Percentiles rank a stretch among this genome's conserved stretches.
phyloP scores from a whole-genome alignment of 2,329 filamentous ascomycete species.

The Pseudocercospora cruenta region DNA sequence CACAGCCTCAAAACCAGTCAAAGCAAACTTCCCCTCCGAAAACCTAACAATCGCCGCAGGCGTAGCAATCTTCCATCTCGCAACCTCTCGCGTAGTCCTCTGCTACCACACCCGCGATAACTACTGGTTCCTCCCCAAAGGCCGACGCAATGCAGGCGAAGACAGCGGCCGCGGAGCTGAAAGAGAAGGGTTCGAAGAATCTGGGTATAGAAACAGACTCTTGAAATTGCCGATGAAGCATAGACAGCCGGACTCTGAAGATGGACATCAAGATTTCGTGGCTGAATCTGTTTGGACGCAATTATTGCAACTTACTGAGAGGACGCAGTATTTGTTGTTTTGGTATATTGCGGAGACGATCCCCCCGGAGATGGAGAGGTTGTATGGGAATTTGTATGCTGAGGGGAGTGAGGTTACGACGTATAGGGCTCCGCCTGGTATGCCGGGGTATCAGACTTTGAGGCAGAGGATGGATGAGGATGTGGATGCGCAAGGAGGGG shows the following conservation, averaged over 20 bases:
- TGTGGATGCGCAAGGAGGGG: constrained; percentile 41
- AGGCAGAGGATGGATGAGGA: constrained; percentile 46
- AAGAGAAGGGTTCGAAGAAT: constrained; percentile 56
- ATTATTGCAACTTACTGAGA: constrained; percentile 43
- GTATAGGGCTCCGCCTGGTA: background rate
- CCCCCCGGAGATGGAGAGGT: constrained; percentile 37
- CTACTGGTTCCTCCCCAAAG: constrained; percentile 56
- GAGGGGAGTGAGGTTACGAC: background rate
- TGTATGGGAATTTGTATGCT: constrained; percentile 7
- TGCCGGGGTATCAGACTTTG: constrained; percentile 37
- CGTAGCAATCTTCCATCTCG: constrained; percentile 56
- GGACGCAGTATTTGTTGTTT: constrained; percentile 48
- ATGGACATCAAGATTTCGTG: constrained; percentile 40
- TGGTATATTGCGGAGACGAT: constrained; percentile 55
- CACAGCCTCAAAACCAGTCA: constrained; percentile 27
- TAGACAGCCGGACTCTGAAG: constrained; percentile 42
- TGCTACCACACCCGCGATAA: constrained; percentile 48
- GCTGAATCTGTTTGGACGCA: constrained; percentile 54
- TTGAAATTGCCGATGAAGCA: constrained; percentile 51
- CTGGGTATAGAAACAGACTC: constrained; percentile 54
- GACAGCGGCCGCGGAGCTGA: constrained; percentile 48
- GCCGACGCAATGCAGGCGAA: constrained; percentile 52
- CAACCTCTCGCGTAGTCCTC: constrained; percentile 50
- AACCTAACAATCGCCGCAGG: constrained; percentile 44
- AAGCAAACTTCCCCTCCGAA: constrained; percentile 32